Evolutionary conservation across 768 basidiomycete genomes (phyloP), one percentile per base, ranked within the genome.

Genomic region (Sarcomyxa edulis): DNA sequence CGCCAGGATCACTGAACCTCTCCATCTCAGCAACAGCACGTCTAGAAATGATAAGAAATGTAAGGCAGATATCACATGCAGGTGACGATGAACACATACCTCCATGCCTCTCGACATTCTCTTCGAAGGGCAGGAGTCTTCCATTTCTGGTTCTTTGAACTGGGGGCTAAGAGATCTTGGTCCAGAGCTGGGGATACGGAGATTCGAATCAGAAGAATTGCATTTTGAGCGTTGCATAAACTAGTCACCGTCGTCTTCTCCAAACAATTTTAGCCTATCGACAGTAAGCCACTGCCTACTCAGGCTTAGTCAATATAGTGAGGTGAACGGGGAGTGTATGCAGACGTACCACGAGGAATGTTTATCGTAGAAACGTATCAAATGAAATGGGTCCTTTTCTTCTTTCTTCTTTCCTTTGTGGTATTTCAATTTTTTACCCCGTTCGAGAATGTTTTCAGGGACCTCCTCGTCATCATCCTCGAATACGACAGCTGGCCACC

Each of bases 401-500:
- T 62, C 65, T 46, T 48, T 48, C 39, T 62, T 56, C 21, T 53
- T 52, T 22, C 55, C 50, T 40, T 60, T 56, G 42, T 51, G 53
- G 22, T 42, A 47, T 24, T 49, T 32, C 20, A 53, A 31, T 43
- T 26, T 45, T 52, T n/a, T n/a, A 6, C 48, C 52, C 14, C 21
- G 25, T n/a, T 31, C 23, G 25, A 57, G 47, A 35, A 72, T 59
- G 21, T 65, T 63, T 16, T 36, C 29, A 24, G 84, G 84, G n/a
- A 91, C 71, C 0, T 54, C 55, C 1, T 65, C 56, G 32, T 83
- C 75, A 27, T 80, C 75, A 7, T 74, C 70, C 18, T 81, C 77
- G 36, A 71, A 81, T 11, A 93, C 72, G 7, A 86, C 78, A 7
- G 82, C 92, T 27, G 92, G 88, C 81, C 85, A 95, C 81, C 81